These are phyloP conservation scores for Malassezia arunalokei DNA, from an alignment of 1,284 basidiomycete species.

Conservation along the genomic window DNA sequence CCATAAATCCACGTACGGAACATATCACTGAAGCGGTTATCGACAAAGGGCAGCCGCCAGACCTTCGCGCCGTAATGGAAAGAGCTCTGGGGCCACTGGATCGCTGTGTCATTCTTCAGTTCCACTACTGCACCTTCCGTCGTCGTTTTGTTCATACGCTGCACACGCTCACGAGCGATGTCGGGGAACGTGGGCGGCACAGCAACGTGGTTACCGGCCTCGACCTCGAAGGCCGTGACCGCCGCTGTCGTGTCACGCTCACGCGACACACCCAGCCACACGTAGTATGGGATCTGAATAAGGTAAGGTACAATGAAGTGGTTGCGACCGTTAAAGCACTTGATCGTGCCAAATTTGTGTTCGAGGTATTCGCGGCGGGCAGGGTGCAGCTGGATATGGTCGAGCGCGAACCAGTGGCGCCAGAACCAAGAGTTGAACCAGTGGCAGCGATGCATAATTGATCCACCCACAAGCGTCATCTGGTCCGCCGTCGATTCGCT, in stretches of 20 bases:
- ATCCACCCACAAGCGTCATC: slow-evolving; percentile 54
- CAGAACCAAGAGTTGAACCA: slow-evolving; percentile 68
- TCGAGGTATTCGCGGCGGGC: slow-evolving; percentile 60
- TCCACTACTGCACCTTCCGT: slow-evolving; percentile 13
- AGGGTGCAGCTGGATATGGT: slow-evolving; percentile 62
- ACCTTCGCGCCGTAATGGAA: slow-evolving; percentile 62
- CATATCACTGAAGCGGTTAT: slow-evolving; percentile 61
- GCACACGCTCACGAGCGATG: slow-evolving; percentile 37
- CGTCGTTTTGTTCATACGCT: slow-evolving; percentile 11
- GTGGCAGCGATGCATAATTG: slow-evolving; percentile 58
- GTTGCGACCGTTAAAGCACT: slow-evolving; percentile 61
- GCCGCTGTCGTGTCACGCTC: slow-evolving; percentile 56
- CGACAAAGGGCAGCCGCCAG: slow-evolving; percentile 61
- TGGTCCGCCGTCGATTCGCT: slow-evolving; percentile 55
- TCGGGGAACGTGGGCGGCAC: slow-evolving; percentile 44
- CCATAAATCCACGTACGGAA: slow-evolving; percentile 65
- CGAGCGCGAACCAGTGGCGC: slow-evolving; percentile 58
- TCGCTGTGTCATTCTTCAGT: slow-evolving; percentile 34
- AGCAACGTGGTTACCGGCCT: slow-evolving; percentile 55
- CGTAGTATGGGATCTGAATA: slow-evolving; percentile 61
- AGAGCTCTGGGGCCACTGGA: slow-evolving; percentile 53
- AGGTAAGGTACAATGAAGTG: slow-evolving; percentile 60
- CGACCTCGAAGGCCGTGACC: slow-evolving; percentile 59
- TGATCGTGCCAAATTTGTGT: slow-evolving; percentile 63
- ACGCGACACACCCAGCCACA: slow-evolving; percentile 64